Base-by-base conservation (phyloP, 2,329 filamentous ascomycete genomes). In the Podosphaera aphanis region DNA sequence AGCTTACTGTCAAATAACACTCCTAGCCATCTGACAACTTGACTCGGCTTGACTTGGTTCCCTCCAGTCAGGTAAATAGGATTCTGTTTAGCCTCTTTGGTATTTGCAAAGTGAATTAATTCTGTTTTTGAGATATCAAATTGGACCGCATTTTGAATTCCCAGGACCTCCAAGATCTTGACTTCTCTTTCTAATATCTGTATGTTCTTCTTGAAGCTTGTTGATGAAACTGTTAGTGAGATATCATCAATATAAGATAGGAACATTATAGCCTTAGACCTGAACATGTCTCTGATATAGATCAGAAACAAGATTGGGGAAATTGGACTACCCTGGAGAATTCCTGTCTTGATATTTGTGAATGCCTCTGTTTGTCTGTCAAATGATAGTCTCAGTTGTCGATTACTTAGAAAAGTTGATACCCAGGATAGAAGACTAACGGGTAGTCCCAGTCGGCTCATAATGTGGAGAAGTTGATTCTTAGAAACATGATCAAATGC, bases 161-260 rank as follows among this genome's bases (percentile, higher is more conserved):
- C 33, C 18, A 44, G 29, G 13, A 18, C 33, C 6, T 35, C 15
- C 1, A 44, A 11, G 2, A 8, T 13, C 3, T 19, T 15, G 8
- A 15, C 43, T 37, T 44, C 43, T 35, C 27, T 44, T 11, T 44
- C 33, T 10, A 44, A 16, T 11, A 44, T 44, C 36, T 44, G 18
- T 8, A 36, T 36, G 13, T 44, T 44, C 16, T 44, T 44, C 8
- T n/a, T n/a, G 18, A 35, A 15, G 18, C 43, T 44, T 5, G n/a
- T 42, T 42, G 21, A 42, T 13, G 40, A n/a, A 6, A 23, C 6
- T 29, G 23, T 27, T 2, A 27, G 13, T n/a, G 20, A n/a, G 8
- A 42, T 42, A 42, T 42, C 20, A 42, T 42, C 40, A 10, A 42
- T 29, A 27, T 42, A 42, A 5, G 21, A 42, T 3, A 42, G 20